Evolutionary conservation across 2,329 filamentous ascomycete genomes (phyloP).

Genomic region (Penicillium italicum): DNA sequence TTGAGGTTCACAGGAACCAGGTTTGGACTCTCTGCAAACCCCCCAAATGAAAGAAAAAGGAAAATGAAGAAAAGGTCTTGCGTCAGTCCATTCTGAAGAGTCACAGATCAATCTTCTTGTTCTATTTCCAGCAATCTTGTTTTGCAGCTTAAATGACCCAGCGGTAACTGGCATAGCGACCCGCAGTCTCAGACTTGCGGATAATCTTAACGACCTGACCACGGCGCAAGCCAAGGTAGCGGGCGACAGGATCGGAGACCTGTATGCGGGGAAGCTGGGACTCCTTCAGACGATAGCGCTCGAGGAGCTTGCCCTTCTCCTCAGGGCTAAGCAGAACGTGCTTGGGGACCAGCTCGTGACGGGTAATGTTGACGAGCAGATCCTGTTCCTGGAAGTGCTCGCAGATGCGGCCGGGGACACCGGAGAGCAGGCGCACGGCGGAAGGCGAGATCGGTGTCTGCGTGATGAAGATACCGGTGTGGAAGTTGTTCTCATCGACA

Average conservation of each 20-base stretch:
- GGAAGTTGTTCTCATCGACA: conserved; percentile 74
- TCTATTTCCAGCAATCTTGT: not conserved
- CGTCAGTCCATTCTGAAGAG: not conserved
- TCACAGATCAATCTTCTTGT: not conserved
- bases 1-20: conserved; percentile 1
- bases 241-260: conserved; percentile 84
- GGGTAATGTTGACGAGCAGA: conserved; percentile 94
- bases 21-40: not conserved
- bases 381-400: conserved; percentile 97
- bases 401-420: conserved; percentile 73
- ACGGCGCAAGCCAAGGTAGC: conserved; percentile 83
- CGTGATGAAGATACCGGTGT: conserved; percentile 87
- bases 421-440: conserved; percentile 79
- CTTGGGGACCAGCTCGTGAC: conserved; percentile 92
- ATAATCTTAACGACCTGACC: conserved; percentile 99
- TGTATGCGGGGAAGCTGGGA: conserved; percentile 92
- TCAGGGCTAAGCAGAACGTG: conserved; percentile 86
- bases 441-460: conserved; percentile 77
- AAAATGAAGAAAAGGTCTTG: not conserved
- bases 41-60: not conserved
- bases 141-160: conserved; percentile 50
- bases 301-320: conserved; percentile 80
- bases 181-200: conserved; percentile 88
- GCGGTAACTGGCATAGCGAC: conserved; percentile 92
- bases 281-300: conserved; percentile 93